phyloP scores from a whole-genome alignment of 2,329 filamentous ascomycete species.

The Penicillium vulpinum region DNA sequence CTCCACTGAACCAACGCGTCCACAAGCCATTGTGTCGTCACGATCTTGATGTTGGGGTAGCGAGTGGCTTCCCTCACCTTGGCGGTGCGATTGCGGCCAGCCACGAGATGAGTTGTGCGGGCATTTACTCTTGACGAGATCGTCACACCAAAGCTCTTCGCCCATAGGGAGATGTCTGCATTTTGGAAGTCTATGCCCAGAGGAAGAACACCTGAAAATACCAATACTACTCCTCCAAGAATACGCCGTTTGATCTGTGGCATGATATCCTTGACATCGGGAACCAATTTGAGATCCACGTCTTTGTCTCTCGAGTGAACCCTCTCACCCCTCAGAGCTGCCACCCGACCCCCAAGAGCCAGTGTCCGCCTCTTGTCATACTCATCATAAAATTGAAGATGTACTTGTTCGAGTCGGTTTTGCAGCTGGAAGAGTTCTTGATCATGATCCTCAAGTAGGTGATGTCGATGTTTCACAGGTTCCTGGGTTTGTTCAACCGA shows the following conservation, averaged over 20 bases:
- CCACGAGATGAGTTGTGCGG: conserved; percentile 54
- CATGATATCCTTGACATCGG: conserved; percentile 84
- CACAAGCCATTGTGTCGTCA: conserved; percentile 85
- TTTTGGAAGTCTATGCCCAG: conserved; percentile 74
- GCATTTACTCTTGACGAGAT: conserved; percentile 49
- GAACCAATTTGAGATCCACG: conserved; percentile 63
- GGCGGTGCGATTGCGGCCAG: conserved; percentile 69
- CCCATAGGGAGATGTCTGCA: conserved; percentile 85
- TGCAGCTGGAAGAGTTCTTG: conserved; percentile 76
- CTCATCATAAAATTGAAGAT: conserved; percentile 76
- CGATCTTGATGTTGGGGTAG: conserved; percentile 81
- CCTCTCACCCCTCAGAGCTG: conserved; percentile 54
- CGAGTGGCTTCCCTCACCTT: conserved; percentile 87
- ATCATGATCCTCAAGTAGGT: conserved; percentile 85
- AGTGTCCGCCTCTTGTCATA: conserved; percentile 62
- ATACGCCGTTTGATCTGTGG: conserved; percentile 75
- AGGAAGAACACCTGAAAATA: conserved; percentile 88
- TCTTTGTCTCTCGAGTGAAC: conserved; percentile 42
- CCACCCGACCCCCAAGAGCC: conserved; percentile 48
- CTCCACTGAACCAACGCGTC: conserved; percentile 84
- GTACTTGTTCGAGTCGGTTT: conserved; percentile 71
- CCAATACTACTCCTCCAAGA: conserved; percentile 72
- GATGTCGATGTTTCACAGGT: conserved; percentile 58
- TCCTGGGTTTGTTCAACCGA: conserved; percentile 44
- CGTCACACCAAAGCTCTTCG: conserved; percentile 76